Evolutionary conservation across 2,329 filamentous ascomycete genomes (phyloP), one percentile per base, ranked within the genome.

Genomic region (Colletotrichum navitas): DNA sequence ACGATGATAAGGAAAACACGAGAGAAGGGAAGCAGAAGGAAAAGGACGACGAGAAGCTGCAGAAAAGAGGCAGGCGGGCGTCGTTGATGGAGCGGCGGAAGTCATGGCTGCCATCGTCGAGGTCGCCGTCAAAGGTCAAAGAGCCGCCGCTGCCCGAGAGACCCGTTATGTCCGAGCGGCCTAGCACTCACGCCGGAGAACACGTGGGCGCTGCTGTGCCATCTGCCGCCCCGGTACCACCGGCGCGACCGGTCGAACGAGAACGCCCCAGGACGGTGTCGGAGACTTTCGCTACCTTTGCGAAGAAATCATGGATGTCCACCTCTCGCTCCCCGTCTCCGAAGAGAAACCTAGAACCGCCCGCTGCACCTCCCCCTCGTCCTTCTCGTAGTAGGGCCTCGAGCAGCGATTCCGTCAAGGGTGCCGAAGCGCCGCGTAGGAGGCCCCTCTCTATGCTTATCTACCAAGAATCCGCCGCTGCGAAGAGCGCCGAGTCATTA

Each of bases 91-190:
- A 85, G 71, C 83, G 85, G 65, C 85, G 85, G 5, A 83, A 84
- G 68, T 86, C 85, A 71, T 89, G 87, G 88, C 82, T 89, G 69
- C 81, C 83, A 18, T 80, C 80, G 76, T 83, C 85, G 32, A 86
- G 82, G 74, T 82, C 83, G 16, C 76, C 80, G 5, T 77, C 81
- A 49, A 80, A 84, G 65, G 74, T 81, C n/a, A 77, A 78, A 14
- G 76, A 78, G 26, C 75, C 79, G 26, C 75, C 79, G 54, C 67
- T 79, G 14, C 75, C 74, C 41, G 76, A 81, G 29, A 60, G 68
- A 67, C 64, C 69, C 39, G 32, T 8, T 16, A 51, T 62, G 59
- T 45, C 59, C 49, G 76, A 80, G 32, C 60, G 71, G 51, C 66
- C 72, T 34, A 72, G 61, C 11, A 74, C 73, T 16, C 64, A 69